Conservation (phyloP, 805 yeast genomes). For the Saturnispora bothae region DNA sequence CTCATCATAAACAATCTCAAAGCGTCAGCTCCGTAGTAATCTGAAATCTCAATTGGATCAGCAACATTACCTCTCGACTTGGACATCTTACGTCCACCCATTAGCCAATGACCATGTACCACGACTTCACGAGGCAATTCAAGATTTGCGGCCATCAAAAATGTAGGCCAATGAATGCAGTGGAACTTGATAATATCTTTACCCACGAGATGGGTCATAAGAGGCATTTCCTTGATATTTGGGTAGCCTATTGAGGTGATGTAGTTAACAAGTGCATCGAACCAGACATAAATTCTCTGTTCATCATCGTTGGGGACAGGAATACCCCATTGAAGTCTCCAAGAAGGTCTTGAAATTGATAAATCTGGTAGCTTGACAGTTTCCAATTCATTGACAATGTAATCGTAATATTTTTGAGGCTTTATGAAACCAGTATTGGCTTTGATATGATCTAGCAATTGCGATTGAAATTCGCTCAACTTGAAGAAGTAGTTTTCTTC, state of each 20-base stretch:
- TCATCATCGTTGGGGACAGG: slow-evolving; percentile 69
- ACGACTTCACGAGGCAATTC: slow-evolving; percentile 63
- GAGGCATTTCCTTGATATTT: slow-evolving; percentile 16
- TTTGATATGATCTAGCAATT: slow-evolving; percentile 40
- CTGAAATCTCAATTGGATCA: slow-evolving; percentile 65
- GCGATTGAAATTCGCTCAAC: slow-evolving; percentile 47
- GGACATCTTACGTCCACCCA: slow-evolving; percentile 87
- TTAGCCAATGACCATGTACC: slow-evolving; percentile 92
- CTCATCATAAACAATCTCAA: slow-evolving; percentile 68
- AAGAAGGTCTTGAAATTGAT: slow-evolving; percentile 77
- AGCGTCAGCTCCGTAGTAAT: slow-evolving; percentile 59
- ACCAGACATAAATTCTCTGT: slow-evolving; percentile 91
- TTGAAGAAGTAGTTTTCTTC: slow-evolving; percentile 86
- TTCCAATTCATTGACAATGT: slow-evolving; percentile 49
- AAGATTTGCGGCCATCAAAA: slow-evolving; percentile 72
- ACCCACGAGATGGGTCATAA: slow-evolving; percentile 66
- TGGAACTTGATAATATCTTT: slow-evolving; percentile 88
- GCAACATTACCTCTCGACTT: slow-evolving; percentile 89
- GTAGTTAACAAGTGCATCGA: slow-evolving; percentile 86
- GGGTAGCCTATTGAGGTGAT: slow-evolving; percentile 60
- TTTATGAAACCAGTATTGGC: slow-evolving; percentile 47
- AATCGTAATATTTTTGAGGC: slow-evolving; percentile 48
- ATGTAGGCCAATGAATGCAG: slow-evolving; percentile 88
- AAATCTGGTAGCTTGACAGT: slow-evolving; percentile 46
- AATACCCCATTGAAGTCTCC: slow-evolving; percentile 81